Conservation (phyloP, 192 early-diverging fungal species). For the Funneliformis geosporum region DNA sequence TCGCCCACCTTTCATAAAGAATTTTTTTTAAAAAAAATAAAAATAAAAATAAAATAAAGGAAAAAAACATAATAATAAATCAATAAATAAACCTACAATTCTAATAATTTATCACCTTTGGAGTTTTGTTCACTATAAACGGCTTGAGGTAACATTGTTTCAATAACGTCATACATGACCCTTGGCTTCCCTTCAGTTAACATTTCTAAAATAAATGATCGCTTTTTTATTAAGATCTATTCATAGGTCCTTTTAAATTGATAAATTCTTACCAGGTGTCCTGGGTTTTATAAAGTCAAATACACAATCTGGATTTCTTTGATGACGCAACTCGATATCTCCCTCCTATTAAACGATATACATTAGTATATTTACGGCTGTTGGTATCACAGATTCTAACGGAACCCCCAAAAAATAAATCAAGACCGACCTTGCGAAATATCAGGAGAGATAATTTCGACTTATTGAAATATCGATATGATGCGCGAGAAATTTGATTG, state of each 20-base stretch:
- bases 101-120: constrained; percentile 68
- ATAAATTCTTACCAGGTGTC: constrained; percentile 28
- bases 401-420: neutral
- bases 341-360: constrained; percentile 58
- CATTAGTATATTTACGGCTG: neutral
- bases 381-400: neutral
- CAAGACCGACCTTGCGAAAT: constrained; percentile 83
- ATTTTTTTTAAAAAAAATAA: constrained; percentile 15
- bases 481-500: constrained; percentile 73
- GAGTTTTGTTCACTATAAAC: constrained; percentile 62
- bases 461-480: constrained; percentile 79
- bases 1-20: constrained; percentile 55
- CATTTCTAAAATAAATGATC: constrained; percentile 33
- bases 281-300: constrained; percentile 92
- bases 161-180: constrained; percentile 85
- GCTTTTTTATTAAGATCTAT: neutral
- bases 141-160: constrained; percentile 85
- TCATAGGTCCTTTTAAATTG: neutral
- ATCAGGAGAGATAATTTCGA: constrained; percentile 87
- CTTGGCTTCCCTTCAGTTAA: constrained; percentile 76
- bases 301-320: constrained; percentile 90
- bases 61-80: neutral
- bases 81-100: constrained; percentile 77
- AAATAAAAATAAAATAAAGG: neutral
- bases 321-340: constrained; percentile 89